A percentile compares a stretch with the other conserved stretches of the same genome.
phyloP scores from a whole-genome alignment of 768 basidiomycete genomes.

The Tulasnella sp. region DNA sequence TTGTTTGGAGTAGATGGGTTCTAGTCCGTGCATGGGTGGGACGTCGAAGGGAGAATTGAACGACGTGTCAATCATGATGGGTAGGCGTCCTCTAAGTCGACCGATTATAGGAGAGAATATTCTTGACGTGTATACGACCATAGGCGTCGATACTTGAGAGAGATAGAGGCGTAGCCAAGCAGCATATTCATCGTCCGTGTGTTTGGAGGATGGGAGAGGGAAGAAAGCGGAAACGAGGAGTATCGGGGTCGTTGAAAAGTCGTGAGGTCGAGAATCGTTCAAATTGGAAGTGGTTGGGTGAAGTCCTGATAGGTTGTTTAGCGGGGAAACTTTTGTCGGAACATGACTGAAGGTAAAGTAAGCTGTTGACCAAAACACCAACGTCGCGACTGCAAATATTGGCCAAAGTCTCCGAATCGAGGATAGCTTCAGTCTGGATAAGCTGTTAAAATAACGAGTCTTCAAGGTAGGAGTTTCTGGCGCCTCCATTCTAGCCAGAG shows the following conservation, averaged over 20 bases:
- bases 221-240: slow-evolving; percentile 46
- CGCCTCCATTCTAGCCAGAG: too few species aligned
- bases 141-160: slow-evolving; percentile 32
- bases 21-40: slow-evolving; percentile 32
- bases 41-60: slow-evolving; percentile 37
- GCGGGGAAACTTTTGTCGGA: too few species aligned
- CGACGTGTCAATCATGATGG: slow-evolving; percentile 35
- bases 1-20: slow-evolving; percentile 27
- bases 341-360: too few species aligned
- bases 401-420: too few species aligned
- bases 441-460: too few species aligned
- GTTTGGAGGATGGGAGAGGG: slow-evolving; percentile 40
- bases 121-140: slow-evolving; percentile 44
- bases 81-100: slow-evolving; percentile 1
- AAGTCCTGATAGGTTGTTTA: too few species aligned
- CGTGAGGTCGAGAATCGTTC: neutral
- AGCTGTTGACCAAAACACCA: too few species aligned
- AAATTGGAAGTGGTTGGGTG: too few species aligned
- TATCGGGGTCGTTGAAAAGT: slow-evolving; percentile 21
- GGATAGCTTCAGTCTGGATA: too few species aligned
- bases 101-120: slow-evolving; percentile 18
- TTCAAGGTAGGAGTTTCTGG: too few species aligned
- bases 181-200: slow-evolving; percentile 35
- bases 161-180: slow-evolving; percentile 38
- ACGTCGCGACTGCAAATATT: too few species aligned